These are phyloP conservation scores for Galerina sulciceps DNA, from an alignment of 768 basidiomycete genomes.

Conservation along the genomic window DNA sequence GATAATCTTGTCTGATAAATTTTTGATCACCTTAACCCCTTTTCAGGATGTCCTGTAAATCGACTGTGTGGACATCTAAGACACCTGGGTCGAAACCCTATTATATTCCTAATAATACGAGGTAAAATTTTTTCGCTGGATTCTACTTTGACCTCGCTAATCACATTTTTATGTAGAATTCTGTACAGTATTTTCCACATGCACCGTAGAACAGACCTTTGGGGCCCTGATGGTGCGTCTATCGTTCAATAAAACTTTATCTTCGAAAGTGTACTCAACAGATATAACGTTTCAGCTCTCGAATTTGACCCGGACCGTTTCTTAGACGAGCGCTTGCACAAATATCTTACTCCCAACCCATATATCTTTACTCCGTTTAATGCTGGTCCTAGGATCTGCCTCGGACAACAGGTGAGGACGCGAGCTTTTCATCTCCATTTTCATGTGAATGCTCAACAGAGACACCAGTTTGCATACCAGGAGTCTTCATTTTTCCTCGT, in stretches of 20 bases:
- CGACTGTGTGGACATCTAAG: slow-evolving; percentile 20
- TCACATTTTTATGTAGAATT: background rate
- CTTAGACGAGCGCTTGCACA: slow-evolving; percentile 57
- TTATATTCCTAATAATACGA: slow-evolving; percentile 34
- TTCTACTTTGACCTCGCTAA: background rate
- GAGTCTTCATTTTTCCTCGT: slow-evolving; percentile 61
- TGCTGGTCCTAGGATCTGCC: slow-evolving; percentile 68
- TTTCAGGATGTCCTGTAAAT: slow-evolving; percentile 4
- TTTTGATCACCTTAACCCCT: background rate
- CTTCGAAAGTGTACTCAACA: background rate
- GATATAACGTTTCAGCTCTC: slow-evolving; percentile 36
- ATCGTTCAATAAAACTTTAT: background rate
- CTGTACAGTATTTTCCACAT: slow-evolving; percentile 45
- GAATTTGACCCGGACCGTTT: slow-evolving; percentile 69
- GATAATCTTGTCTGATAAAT: background rate
- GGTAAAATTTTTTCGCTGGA: slow-evolving; percentile 34
- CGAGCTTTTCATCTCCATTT: background rate
- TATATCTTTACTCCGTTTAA: slow-evolving; percentile 77
- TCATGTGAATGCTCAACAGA: background rate
- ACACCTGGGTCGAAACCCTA: slow-evolving; percentile 22
- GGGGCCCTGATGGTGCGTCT: slow-evolving; percentile 56
- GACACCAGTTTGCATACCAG: slow-evolving; percentile 51
- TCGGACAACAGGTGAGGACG: slow-evolving; percentile 40
- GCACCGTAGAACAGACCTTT: slow-evolving; percentile 54
- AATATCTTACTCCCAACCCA: slow-evolving; percentile 60